These are phyloP conservation scores for Fusarium algeriense DNA, from an alignment of 2,329 filamentous ascomycete genomes.

Conservation along the genomic window DNA sequence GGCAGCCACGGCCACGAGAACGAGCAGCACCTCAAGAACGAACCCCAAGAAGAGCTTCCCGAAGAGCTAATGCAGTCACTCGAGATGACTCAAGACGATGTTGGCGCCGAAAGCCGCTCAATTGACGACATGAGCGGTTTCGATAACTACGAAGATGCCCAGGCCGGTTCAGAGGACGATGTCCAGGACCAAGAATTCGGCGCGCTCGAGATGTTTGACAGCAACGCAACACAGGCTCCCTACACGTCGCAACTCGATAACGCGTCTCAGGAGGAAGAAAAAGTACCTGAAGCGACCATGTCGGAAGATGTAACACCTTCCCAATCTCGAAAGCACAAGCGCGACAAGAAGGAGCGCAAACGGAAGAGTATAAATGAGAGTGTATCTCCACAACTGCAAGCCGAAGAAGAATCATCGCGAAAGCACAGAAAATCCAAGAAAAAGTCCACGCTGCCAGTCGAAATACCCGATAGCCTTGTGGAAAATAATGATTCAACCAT, in stretches of 20 bases:
- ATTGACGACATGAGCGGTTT: constrained; percentile 47
- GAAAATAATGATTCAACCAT: constrained; percentile 15
- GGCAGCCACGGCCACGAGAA: constrained; percentile 34
- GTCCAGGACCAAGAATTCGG: constrained; percentile 52
- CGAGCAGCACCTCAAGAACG: constrained; percentile 35
- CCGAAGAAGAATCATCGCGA: constrained; percentile 36
- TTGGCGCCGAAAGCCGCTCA: constrained; percentile 41
- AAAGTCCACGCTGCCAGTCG: constrained; percentile 30
- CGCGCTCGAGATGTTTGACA: constrained; percentile 55
- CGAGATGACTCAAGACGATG: constrained; percentile 30
- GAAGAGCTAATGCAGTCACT: constrained; percentile 31
- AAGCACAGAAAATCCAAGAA: constrained; percentile 48
- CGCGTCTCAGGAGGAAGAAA: constrained; percentile 30
- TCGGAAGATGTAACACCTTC: constrained; percentile 38
- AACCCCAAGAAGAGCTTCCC: constrained; percentile 31
- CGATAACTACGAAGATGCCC: constrained; percentile 43
- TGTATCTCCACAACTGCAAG: constrained; percentile 26
- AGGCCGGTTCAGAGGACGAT: constrained; percentile 38
- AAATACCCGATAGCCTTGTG: constrained; percentile 40
- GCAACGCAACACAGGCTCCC: constrained; percentile 50
- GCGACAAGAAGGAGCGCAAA: constrained; percentile 51
- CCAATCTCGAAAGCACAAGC: constrained; percentile 47
- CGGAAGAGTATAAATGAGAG: constrained; percentile 37
- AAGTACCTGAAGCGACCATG: constrained; percentile 50
- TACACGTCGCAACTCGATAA: constrained; percentile 47